Percentiles rank a stretch among this genome's conserved stretches.
These are phyloP conservation scores for Rhamnella rubrinervis DNA, from an alignment of 331 rosid genomes.

Conservation along the genomic window DNA sequence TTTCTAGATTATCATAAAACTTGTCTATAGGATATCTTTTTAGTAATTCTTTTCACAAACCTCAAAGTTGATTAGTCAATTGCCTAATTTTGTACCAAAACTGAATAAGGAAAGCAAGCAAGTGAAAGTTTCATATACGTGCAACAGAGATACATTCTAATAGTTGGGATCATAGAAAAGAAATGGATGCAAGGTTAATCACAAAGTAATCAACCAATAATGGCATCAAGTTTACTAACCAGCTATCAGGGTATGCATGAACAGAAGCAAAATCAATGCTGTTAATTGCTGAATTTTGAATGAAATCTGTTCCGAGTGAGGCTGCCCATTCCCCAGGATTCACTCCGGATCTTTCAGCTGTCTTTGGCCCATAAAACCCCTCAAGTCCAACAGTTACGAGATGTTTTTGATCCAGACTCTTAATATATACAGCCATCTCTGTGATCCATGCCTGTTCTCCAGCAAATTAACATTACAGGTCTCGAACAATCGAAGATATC, in stretches of 20 bases:
- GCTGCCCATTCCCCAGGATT: constrained; percentile 28
- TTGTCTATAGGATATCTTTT: too few relatives aligned
- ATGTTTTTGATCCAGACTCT: constrained; percentile 17
- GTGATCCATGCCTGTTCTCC: constrained; percentile 19
- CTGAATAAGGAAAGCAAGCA: too few relatives aligned
- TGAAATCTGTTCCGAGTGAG: constrained; percentile 19
- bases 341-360: constrained; percentile 1
- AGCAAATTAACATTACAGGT: background rate
- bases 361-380: constrained; percentile 16
- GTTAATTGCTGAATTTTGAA: constrained; percentile 13
- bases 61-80: too few relatives aligned
- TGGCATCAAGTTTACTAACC: constrained; percentile 2
- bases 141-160: too few relatives aligned
- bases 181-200: too few relatives aligned
- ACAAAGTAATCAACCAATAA: background rate
- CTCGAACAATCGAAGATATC: background rate
- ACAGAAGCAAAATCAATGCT: constrained; percentile 28
- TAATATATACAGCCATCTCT: constrained; percentile 19
- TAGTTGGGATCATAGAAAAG: too few relatives aligned
- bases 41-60: too few relatives aligned
- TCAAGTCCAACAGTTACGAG: constrained; percentile 22
- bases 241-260: constrained; percentile 24
- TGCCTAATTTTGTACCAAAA: too few relatives aligned
- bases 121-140: too few relatives aligned
- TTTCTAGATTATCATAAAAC: too few relatives aligned